Evolutionary conservation across 441 rosid genomes (phyloP).

Genomic region (Aquilaria agallochum): DNA sequence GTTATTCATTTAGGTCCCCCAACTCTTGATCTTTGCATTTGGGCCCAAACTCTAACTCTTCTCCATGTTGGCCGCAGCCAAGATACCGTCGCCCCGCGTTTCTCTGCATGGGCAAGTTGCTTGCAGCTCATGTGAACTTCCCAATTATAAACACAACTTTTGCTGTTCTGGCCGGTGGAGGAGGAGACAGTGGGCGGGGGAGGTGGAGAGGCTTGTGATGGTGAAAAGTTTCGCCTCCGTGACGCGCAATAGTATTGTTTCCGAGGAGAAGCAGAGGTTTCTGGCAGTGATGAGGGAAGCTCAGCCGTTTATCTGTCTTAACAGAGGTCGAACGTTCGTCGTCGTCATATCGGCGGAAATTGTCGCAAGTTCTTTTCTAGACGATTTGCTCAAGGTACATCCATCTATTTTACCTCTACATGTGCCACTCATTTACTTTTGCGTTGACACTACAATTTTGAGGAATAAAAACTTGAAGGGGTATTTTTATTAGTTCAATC

Average conservation of each 20-base stretch:
- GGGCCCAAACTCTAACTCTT: too few species aligned
- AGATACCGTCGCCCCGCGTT: constrained; percentile 15
- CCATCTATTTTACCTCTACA: too few species aligned
- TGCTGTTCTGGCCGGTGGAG: constrained; percentile 1
- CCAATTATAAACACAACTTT: not conserved
- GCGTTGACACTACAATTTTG: too few species aligned
- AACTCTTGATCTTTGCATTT: too few species aligned
- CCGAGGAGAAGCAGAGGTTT: constrained; percentile 21
- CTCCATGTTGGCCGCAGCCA: constrained; percentile 14
- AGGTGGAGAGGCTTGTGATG: not conserved
- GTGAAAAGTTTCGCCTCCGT: not conserved
- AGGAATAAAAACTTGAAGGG: too few species aligned
- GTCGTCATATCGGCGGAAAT: constrained; percentile 26
- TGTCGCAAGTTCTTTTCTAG: constrained; percentile 17
- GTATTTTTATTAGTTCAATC: too few species aligned
- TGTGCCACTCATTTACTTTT: too few species aligned
- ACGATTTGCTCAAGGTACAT: constrained; percentile 28
- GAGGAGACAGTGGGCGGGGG: not conserved
- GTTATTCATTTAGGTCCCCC: not conserved
- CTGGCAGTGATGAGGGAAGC: constrained; percentile 34
- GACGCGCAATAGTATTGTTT: not conserved
- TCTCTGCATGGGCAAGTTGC: constrained; percentile 6
- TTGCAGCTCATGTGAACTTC: not conserved
- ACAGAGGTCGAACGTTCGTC: constrained; percentile 29
- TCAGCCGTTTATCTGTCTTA: constrained; percentile 26